Evolutionary conservation across 805 yeast genomes (phyloP).

Genomic region (Nakazawaea laoshanensis): DNA sequence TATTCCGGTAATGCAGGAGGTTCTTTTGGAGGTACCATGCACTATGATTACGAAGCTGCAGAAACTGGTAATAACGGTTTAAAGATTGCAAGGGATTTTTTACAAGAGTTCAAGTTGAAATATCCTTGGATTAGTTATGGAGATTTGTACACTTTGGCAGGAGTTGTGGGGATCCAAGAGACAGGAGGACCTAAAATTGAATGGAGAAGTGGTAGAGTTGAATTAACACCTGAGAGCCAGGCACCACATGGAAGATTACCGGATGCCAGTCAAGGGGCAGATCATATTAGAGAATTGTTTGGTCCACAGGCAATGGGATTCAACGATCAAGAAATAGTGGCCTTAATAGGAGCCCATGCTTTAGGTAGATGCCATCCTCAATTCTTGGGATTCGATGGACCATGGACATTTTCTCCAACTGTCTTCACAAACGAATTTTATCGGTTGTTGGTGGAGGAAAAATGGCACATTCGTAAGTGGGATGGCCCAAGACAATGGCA

Average conservation of each 20-base stretch:
- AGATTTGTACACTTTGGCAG: constrained; percentile 69
- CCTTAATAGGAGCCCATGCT: constrained; percentile 39
- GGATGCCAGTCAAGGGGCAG: constrained; percentile 34
- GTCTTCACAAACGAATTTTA: constrained; percentile 69
- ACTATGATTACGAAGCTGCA: constrained; percentile 37
- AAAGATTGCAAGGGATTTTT: constrained; percentile 44
- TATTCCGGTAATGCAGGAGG: constrained; percentile 31
- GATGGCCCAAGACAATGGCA: constrained; percentile 55
- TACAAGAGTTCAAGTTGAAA: constrained; percentile 44
- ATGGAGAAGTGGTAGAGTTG: constrained; percentile 47
- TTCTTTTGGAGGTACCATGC: constrained; percentile 49
- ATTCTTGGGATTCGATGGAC: constrained; percentile 78
- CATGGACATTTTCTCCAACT: constrained; percentile 83
- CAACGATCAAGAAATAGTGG: constrained; percentile 36
- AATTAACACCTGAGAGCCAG: constrained; percentile 22
- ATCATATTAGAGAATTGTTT: constrained; percentile 37
- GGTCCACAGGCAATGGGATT: constrained; percentile 32
- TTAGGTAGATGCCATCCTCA: constrained; percentile 39
- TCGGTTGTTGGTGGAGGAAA: constrained; percentile 40
- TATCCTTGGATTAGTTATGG: constrained; percentile 58
- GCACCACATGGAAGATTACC: constrained; percentile 47
- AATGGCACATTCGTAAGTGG: constrained; percentile 56
- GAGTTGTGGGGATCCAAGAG: constrained; percentile 54
- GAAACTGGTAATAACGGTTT: constrained; percentile 46
- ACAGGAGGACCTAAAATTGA: constrained; percentile 55